Evolutionary conservation across 192 early-diverging fungal genomes (phyloP).

Genomic region (Coemansia sp.): DNA sequence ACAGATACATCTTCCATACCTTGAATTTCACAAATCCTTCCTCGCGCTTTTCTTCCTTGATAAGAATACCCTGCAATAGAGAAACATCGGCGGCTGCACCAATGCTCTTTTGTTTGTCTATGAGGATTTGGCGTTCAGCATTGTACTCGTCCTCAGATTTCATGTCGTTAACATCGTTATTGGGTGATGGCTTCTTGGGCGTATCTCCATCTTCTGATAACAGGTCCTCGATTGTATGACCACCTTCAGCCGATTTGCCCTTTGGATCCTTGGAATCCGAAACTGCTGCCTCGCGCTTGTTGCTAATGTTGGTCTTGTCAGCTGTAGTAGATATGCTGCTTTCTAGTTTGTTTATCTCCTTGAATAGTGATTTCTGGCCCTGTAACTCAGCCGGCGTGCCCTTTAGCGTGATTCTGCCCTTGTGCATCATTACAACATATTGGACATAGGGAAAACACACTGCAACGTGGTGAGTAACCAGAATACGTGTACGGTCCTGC

Average conservation of each 20-base stretch:
- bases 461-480: conserved; percentile 83
- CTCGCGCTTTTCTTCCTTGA: conserved; percentile 78
- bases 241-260: not conserved
- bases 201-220: not conserved
- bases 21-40: conserved; percentile 66
- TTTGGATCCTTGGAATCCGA: conserved; percentile 44
- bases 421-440: conserved; percentile 61
- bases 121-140: conserved; percentile 17
- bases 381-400: conserved; percentile 58
- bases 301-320: conserved; percentile 32
- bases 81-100: conserved; percentile 29
- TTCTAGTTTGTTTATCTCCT: conserved; percentile 23
- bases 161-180: conserved; percentile 6
- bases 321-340: conserved; percentile 22
- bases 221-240: not conserved
- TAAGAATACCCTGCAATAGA: conserved; percentile 59
- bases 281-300: not conserved
- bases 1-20: conserved; percentile 76
- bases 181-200: conserved; percentile 3
- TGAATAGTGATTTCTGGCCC: conserved; percentile 7
- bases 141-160: conserved; percentile 32
- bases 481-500: conserved; percentile 69
- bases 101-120: conserved; percentile 36
- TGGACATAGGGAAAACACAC: conserved; percentile 53
- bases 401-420: conserved; percentile 57